These are phyloP conservation scores for Penicillium malachiteum DNA, from an alignment of 495 filamentous ascomycete species.

Conservation along the genomic window DNA sequence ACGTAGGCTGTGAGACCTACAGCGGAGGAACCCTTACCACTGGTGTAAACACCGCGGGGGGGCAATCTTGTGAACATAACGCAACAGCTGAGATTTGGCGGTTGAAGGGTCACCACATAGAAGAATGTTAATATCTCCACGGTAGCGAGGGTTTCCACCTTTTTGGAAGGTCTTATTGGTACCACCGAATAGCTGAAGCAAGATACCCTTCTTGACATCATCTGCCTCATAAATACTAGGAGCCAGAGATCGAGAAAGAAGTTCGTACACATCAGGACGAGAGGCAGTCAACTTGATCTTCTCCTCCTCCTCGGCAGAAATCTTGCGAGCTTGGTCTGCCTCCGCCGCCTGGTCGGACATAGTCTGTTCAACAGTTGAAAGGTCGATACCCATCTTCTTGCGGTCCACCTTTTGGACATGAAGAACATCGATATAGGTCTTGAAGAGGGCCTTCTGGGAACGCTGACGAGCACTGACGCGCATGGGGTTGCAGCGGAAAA, in stretches of 20 bases:
- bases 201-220: slow-evolving; percentile 96
- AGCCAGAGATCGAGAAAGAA: slow-evolving; percentile 87
- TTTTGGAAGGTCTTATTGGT: slow-evolving; percentile 99
- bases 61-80: slow-evolving; percentile 96
- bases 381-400: slow-evolving; percentile 87
- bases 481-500: slow-evolving; percentile 91
- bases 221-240: slow-evolving; percentile 98
- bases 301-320: slow-evolving; percentile 86
- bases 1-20: slow-evolving; percentile 99
- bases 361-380: slow-evolving; percentile 84
- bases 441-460: slow-evolving; percentile 90
- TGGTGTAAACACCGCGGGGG: slow-evolving; percentile 96
- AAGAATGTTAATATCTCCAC: slow-evolving; percentile 96
- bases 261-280: slow-evolving; percentile 87
- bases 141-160: slow-evolving; percentile 90
- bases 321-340: slow-evolving; percentile 76
- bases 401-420: slow-evolving; percentile 97
- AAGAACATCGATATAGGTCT: slow-evolving; percentile 93
- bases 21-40: slow-evolving; percentile 93
- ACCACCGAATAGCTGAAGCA: slow-evolving; percentile 93
- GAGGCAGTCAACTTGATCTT: slow-evolving; percentile 82
- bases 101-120: slow-evolving; percentile 97
- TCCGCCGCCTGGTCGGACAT: slow-evolving; percentile 72
- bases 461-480: slow-evolving; percentile 93
- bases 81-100: slow-evolving; percentile 88